phyloP scores from a whole-genome alignment of 768 basidiomycete genomes.

The Sarcodon sp. region DNA sequence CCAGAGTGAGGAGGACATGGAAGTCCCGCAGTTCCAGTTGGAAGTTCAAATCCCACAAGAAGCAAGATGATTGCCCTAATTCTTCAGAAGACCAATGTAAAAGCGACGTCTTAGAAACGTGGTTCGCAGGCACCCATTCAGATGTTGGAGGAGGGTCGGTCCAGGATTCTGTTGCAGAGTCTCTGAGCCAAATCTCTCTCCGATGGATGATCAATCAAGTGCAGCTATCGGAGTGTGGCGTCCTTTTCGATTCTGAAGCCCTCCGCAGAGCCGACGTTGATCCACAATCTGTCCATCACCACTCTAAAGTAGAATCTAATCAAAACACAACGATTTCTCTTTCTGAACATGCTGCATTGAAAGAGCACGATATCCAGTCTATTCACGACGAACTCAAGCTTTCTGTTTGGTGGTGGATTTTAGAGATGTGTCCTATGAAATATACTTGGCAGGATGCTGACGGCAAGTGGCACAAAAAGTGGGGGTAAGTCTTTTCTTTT shows the following conservation, averaged over 20 bases:
- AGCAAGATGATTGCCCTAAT: background rate
- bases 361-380: background rate
- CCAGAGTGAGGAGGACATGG: too few relatives aligned
- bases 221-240: constrained; percentile 38
- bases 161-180: constrained; percentile 23
- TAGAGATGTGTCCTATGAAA: constrained; percentile 49
- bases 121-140: constrained; percentile 69
- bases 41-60: too few relatives aligned
- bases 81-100: constrained; percentile 5
- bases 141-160: constrained; percentile 48
- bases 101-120: constrained; percentile 67
- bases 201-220: constrained; percentile 75
- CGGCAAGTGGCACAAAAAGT: constrained; percentile 40
- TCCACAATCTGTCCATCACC: constrained; percentile 4
- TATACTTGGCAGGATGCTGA: constrained; percentile 45
- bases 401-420: constrained; percentile 49
- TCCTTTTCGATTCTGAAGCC: constrained; percentile 40
- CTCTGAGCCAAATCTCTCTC: constrained; percentile 48
- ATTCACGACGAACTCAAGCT: constrained; percentile 16
- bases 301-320: background rate
- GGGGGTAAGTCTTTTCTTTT: constrained; percentile 29
- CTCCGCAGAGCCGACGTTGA: constrained; percentile 30
- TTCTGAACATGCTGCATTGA: background rate
- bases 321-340: background rate
- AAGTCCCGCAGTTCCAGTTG: too few relatives aligned